phyloP scores from a whole-genome alignment of 345 rosid genomes.

The Pugionium dolabratum region DNA sequence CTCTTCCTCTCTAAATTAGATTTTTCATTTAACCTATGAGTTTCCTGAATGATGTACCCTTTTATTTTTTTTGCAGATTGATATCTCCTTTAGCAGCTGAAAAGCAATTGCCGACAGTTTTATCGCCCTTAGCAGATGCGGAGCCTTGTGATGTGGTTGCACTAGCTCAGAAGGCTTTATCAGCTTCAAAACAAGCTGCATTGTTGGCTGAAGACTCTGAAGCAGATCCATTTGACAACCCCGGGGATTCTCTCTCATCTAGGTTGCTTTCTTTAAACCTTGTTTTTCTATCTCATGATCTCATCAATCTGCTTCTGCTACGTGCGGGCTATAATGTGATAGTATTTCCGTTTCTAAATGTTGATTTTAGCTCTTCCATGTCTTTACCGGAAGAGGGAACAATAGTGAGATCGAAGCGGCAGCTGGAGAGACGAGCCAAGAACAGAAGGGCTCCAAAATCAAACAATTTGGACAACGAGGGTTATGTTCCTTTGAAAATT shows the following conservation, averaged over 20 bases:
- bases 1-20: constrained; percentile 20
- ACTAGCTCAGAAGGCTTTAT: constrained; percentile 72
- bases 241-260: constrained; percentile 46
- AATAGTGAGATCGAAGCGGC: constrained; percentile 63
- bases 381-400: constrained; percentile 42
- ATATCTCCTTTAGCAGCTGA: constrained; percentile 43
- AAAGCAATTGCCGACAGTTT: constrained; percentile 36
- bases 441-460: constrained; percentile 52
- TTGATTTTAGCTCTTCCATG: constrained; percentile 43
- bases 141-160: constrained; percentile 50
- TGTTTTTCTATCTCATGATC: constrained; percentile 10
- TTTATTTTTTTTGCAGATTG: constrained; percentile 44
- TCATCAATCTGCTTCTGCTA: constrained; percentile 22
- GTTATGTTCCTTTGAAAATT: constrained; percentile 42
- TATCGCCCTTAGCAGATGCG: constrained; percentile 30
- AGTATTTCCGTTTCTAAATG: constrained; percentile 35
- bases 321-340: not conserved
- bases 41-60: constrained; percentile 16
- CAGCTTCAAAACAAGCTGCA: constrained; percentile 71
- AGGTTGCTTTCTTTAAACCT: constrained; percentile 48
- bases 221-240: constrained; percentile 33
- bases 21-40: not conserved
- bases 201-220: constrained; percentile 46
- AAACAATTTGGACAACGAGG: constrained; percentile 42
- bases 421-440: constrained; percentile 58